Base-by-base conservation (phyloP, 805 yeast species). In the Nakazawaea wyomingensis region DNA sequence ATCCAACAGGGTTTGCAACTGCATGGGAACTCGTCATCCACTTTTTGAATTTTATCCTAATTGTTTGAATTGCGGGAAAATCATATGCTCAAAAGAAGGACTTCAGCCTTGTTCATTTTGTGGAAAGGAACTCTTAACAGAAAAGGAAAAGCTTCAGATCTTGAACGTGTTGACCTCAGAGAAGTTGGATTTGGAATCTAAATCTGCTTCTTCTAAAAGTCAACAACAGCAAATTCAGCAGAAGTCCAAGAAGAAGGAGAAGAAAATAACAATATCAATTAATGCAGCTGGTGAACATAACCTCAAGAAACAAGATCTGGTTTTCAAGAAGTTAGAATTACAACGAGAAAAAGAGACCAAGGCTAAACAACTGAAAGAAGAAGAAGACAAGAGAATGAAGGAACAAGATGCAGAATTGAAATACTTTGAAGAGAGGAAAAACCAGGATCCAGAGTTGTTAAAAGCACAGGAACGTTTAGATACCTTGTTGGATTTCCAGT, bases 31-130 rank as follows among this genome's bases (percentile, higher is more conserved):
- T 0, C 68, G 85, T 47, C 99, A 93, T 56, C 96, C 96, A 3
- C 64, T 93, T 24, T 84, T 88, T 49, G 95, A 86, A 44, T 74
- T 84, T 49, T 93, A 95, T 2, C 98, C 99, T 1, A 93, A 93
- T 58, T 93, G 99, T 54, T 63, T 93, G 32, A 80, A 84, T 47
- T 93, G 99, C 60, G 99, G 99, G 9, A 86, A 89, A 60, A 86
- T 93, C 33, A 86, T 93, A 2, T 93, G 99, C 65, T 72, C 74
- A 4, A 82, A 81, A 52, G 98, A 93, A 56, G 98, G 98, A 0
- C 65, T 87, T 19, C 93, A 90, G 47, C 93, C 93, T 3, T 93
- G 99, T 56, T 74, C 93, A 2, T 84, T 64, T 48, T 93, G 99
- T 65, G 86, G 88, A 0, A 58, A 70, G 20, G 83, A 79, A 27